phyloP scores from a whole-genome alignment of 805 yeast species.

The Wickerhamomyces chambardii region DNA sequence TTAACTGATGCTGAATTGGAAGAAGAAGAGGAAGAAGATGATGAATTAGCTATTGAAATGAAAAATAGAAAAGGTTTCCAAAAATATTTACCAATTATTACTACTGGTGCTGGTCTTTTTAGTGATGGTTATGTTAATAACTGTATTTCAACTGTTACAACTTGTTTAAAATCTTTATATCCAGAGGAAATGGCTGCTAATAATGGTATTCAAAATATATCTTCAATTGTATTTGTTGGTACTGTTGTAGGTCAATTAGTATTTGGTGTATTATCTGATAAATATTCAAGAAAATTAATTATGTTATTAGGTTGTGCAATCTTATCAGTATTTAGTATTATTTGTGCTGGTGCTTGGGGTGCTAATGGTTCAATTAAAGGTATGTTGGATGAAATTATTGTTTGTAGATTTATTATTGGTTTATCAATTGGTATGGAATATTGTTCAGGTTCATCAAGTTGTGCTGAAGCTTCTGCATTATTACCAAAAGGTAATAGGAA shows the following conservation, averaged over 20 bases:
- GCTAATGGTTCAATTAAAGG: constrained; percentile 55
- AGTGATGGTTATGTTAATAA: constrained; percentile 92
- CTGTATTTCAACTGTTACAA: constrained; percentile 68
- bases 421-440: constrained; percentile 93
- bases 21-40: constrained; percentile 19
- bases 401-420: constrained; percentile 82
- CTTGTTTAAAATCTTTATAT: constrained; percentile 60
- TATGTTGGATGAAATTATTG: constrained; percentile 74
- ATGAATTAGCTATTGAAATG: constrained; percentile 11
- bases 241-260: constrained; percentile 78
- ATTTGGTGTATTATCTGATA: constrained; percentile 79
- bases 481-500: constrained; percentile 80
- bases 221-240: constrained; percentile 88
- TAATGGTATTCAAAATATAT: constrained; percentile 66
- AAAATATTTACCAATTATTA: constrained; percentile 59
- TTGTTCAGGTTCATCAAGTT: constrained; percentile 89
- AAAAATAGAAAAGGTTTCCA: constrained; percentile 5
- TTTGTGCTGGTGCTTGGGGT: constrained; percentile 88
- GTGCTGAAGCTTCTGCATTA: constrained; percentile 81
- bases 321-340: constrained; percentile 67
- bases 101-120: constrained; percentile 89
- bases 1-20: constrained; percentile 5
- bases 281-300: constrained; percentile 71
- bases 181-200: constrained; percentile 54
- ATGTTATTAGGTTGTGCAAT: constrained; percentile 74